These are phyloP conservation scores for Piloderma croceum DNA, from an alignment of 768 basidiomycete species.

Conservation along the genomic window DNA sequence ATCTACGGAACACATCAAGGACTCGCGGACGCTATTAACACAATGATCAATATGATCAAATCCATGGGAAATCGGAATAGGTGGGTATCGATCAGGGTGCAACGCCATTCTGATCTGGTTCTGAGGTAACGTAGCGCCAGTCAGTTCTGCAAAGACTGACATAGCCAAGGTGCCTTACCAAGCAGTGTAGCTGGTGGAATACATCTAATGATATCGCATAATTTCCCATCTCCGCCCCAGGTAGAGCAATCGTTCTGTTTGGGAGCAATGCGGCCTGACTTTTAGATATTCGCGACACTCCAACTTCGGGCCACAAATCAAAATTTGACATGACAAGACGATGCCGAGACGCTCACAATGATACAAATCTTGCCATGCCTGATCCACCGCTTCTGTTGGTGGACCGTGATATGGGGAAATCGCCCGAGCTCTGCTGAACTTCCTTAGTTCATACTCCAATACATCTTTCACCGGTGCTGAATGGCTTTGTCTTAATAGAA, in stretches of 20 bases:
- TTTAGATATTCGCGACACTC: constrained; percentile 17
- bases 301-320: constrained; percentile 9
- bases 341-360: constrained; percentile 11
- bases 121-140: constrained; percentile 2
- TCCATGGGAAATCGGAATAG: neutral
- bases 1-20: constrained; percentile 21
- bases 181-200: constrained; percentile 24
- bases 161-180: constrained; percentile 10
- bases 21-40: constrained; percentile 20
- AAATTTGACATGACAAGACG: neutral
- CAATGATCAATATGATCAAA: constrained; percentile 19
- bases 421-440: constrained; percentile 13
- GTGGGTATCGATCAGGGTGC: constrained; percentile 13
- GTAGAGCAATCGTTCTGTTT: constrained; percentile 17
- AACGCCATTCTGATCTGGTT: constrained; percentile 15
- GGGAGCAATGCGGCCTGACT: constrained; percentile 13
- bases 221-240: constrained; percentile 16
- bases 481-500: neutral
- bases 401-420: constrained; percentile 13
- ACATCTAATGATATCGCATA: constrained; percentile 19
- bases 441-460: constrained; percentile 11
- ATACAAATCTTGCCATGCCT: constrained; percentile 16
- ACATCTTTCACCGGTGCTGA: constrained; percentile 16
- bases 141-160: neutral
- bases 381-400: constrained; percentile 16